A percentile compares a stretch with the other conserved stretches of the same genome.
Evolutionary conservation across 805 yeast species (phyloP).

Genomic region (Henningerozyma blattae): DNA sequence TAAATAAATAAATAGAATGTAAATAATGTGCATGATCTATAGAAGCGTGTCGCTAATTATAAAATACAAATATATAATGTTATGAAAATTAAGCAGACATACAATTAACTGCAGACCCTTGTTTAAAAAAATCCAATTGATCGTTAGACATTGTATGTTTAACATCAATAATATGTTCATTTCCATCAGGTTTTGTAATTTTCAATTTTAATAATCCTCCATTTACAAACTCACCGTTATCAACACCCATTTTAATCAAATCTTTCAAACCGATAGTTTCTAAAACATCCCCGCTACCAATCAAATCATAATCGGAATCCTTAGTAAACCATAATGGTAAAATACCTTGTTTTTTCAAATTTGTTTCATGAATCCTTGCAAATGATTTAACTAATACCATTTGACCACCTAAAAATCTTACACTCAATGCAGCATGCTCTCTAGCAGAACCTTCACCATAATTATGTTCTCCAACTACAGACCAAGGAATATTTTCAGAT

Average conservation of each 20-base stretch:
- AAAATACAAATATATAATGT: no score
- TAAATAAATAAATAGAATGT: conserved; percentile 1
- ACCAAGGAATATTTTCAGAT: conserved; percentile 74
- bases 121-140: conserved; percentile 90
- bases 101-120: conserved; percentile 92
- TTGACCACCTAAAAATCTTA: conserved; percentile 86
- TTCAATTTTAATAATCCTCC: conserved; percentile 68
- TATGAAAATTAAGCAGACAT: conserved; percentile 74
- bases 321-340: conserved; percentile 87
- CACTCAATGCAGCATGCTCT: conserved; percentile 96
- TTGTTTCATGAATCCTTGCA: conserved; percentile 97
- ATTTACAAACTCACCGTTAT: no score
- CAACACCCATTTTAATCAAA: conserved; percentile 71
- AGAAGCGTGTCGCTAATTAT: no score
- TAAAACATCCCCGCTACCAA: conserved; percentile 65
- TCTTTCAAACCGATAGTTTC: conserved; percentile 66
- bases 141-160: conserved; percentile 96
- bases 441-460: conserved; percentile 99
- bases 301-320: conserved; percentile 76
- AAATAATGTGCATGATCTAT: background rate
- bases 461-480: conserved; percentile 93
- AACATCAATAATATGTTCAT: conserved; percentile 53
- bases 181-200: conserved; percentile 68
- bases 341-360: conserved; percentile 96
- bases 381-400: conserved; percentile 85